phyloP scores from a whole-genome alignment of 257 asterid species.

The Lavandula angustifolia region DNA sequence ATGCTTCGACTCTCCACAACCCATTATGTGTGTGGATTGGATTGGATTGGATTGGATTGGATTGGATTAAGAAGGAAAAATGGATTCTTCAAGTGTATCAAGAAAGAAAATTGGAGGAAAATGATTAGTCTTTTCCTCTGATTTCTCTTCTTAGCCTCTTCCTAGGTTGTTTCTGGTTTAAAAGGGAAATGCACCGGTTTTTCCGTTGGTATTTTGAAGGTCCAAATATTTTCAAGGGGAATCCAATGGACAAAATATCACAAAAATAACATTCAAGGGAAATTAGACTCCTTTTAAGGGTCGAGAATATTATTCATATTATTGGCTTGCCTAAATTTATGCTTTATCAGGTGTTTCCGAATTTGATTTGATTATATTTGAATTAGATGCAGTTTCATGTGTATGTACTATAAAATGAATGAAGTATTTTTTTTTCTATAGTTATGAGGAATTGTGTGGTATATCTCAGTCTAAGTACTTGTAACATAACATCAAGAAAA shows the following conservation, averaged over 20 bases:
- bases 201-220: conserved; percentile 39
- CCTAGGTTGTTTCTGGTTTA: conserved; percentile 30
- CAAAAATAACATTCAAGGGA: no score
- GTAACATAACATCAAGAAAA: no score
- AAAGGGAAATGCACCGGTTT: conserved; percentile 33
- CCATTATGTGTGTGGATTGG: conserved; percentile 42
- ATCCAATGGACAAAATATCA: conserved; percentile 26
- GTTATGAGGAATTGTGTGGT: not conserved
- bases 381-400: not conserved
- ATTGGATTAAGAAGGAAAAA: conserved; percentile 7
- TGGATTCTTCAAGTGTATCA: conserved; percentile 24
- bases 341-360: no score
- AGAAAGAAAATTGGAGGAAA: conserved; percentile 37
- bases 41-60: no score
- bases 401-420: not conserved
- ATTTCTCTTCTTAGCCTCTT: conserved; percentile 29
- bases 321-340: no score
- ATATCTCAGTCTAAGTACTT: no score
- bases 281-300: no score
- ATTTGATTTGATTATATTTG: not conserved
- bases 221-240: conserved; percentile 6
- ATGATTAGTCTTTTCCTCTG: conserved; percentile 32
- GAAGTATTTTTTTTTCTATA: not conserved
- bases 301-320: no score
- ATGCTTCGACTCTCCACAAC: conserved; percentile 93